Percentiles rank a stretch among this genome's conserved stretches.
phyloP scores from a whole-genome alignment of 805 yeast genomes.

The Starmerella sp. region DNA sequence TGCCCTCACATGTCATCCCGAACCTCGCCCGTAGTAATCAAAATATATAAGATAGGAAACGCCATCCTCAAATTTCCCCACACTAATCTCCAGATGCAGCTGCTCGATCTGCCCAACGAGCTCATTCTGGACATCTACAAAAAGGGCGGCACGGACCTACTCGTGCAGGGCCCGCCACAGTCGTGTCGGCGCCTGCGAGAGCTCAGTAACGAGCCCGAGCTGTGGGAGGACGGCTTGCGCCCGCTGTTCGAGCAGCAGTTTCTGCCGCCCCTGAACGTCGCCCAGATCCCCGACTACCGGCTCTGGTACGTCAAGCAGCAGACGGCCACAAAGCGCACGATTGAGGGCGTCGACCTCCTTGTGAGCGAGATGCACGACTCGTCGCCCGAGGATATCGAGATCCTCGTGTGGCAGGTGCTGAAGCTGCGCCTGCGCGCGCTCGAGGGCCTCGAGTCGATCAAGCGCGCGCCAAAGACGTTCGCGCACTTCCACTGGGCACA shows the following conservation, averaged over 20 bases:
- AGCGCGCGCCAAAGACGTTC: constrained; percentile 10
- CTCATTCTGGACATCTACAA: constrained; percentile 16
- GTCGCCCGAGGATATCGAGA: constrained; percentile 13
- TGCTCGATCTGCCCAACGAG: constrained; percentile 18
- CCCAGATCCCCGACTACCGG: constrained; percentile 14
- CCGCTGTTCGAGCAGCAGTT: constrained; percentile 8
- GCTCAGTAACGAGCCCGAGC: constrained; percentile 18
- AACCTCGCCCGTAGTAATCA: not conserved
- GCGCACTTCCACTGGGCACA: constrained; percentile 20
- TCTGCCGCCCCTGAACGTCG: constrained; percentile 12
- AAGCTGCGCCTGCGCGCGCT: constrained; percentile 12
- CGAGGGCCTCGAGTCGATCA: constrained; percentile 8
- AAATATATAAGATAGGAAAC: not conserved
- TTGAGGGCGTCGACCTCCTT: constrained; percentile 16
- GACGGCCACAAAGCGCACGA: constrained; percentile 8
- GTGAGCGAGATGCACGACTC: constrained; percentile 20
- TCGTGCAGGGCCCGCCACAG: constrained; percentile 17
- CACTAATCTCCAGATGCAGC: constrained; percentile 6
- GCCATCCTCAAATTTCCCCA: not conserved
- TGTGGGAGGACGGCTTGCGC: constrained; percentile 18
- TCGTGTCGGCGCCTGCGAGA: constrained; percentile 18
- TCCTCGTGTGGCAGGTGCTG: constrained; percentile 10
- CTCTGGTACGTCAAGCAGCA: constrained; percentile 15
- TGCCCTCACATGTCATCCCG: constrained; percentile 2
- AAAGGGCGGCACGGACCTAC: constrained; percentile 16